Evolutionary conservation across 2,329 filamentous ascomycete species (phyloP).

Genomic region (Aspergillus pseudotamarii): DNA sequence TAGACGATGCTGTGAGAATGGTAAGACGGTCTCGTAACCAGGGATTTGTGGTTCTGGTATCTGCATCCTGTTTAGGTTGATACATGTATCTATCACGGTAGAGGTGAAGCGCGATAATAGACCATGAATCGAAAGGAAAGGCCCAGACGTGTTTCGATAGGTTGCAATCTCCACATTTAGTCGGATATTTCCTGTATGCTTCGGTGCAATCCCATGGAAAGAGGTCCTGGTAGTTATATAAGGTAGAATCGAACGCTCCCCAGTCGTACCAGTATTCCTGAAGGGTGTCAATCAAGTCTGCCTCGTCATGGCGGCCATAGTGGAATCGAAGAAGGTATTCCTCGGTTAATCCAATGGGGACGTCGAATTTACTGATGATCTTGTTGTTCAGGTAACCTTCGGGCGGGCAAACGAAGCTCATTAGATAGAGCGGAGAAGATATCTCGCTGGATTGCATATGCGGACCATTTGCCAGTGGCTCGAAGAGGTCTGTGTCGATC

Average conservation of each 20-base stretch:
- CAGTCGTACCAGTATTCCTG: slow-evolving; percentile 54
- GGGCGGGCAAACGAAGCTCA: slow-evolving; percentile 45
- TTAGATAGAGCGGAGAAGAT: slow-evolving; percentile 35
- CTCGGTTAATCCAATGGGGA: slow-evolving; percentile 47
- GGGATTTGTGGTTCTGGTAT: neutral
- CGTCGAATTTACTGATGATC: slow-evolving; percentile 38
- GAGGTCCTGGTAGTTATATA: slow-evolving; percentile 47
- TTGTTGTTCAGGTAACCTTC: slow-evolving; percentile 25
- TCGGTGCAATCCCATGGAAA: slow-evolving; percentile 55
- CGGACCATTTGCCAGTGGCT: slow-evolving; percentile 26
- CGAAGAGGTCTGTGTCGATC: slow-evolving; percentile 36
- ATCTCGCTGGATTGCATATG: neutral
- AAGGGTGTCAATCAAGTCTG: slow-evolving; percentile 49
- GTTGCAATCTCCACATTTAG: slow-evolving; percentile 45
- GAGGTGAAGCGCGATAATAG: slow-evolving; percentile 45
- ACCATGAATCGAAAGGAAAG: slow-evolving; percentile 51
- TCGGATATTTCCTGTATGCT: slow-evolving; percentile 43
- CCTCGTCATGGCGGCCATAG: slow-evolving; percentile 44
- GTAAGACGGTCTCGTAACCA: slow-evolving; percentile 44
- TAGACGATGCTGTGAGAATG: slow-evolving; percentile 36
- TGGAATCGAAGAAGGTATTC: slow-evolving; percentile 47
- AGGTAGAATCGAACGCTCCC: slow-evolving; percentile 42
- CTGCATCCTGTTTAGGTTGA: slow-evolving; percentile 14
- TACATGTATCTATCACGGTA: slow-evolving; percentile 41
- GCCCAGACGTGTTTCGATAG: slow-evolving; percentile 51